Evolutionary conservation across 805 yeast genomes (phyloP), one percentile per base, ranked within the genome.

Genomic region (Pichia cabralensis): DNA sequence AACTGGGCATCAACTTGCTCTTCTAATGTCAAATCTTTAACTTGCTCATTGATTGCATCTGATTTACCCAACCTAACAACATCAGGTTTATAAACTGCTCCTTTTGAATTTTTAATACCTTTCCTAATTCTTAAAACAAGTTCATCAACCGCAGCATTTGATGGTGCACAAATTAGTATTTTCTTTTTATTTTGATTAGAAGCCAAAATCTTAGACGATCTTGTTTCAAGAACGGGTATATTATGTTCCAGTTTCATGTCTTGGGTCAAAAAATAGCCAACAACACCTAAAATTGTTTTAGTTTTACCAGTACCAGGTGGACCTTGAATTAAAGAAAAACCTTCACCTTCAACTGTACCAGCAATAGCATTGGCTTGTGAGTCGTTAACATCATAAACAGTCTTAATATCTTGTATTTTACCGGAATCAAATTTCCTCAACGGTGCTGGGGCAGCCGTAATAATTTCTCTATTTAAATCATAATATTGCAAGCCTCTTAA

Each of bases 251-350:
- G 28, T 8, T 33, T 30, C 10, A 34, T 23, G 8, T 28, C 28
- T 18, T 53, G 42, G 0, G 83, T 69, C 28, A 82, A 55, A 40
- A 76, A 74, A 36, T 85, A 74, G 0, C 96, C 96, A 22, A 89
- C 72, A 32, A 89, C 78, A 17, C 96, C 96, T 29, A 92, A 55
- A 59, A 94, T 92, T 0, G 99, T 92, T 53, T 89, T 94, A 1
- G 99, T 94, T 55, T 92, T 92, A 64, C 99, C 99, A 0, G 97
- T 89, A 57, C 99, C 99, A 0, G 99, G 99, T 0, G 99, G 99
- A 38, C 96, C 99, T 60, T 92, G 98, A 55, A 92, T 88, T 34
- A 92, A 64, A 0, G 94, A 78, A 51, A 92, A 85, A 0, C 98
- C 99, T 1, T 65, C 64, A 8, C 70, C 63, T 17, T 64, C 55